Percentiles rank a stretch among this genome's conserved stretches.
Conservation (phyloP, 805 yeast genomes). For the Torulaspora franciscae region DNA sequence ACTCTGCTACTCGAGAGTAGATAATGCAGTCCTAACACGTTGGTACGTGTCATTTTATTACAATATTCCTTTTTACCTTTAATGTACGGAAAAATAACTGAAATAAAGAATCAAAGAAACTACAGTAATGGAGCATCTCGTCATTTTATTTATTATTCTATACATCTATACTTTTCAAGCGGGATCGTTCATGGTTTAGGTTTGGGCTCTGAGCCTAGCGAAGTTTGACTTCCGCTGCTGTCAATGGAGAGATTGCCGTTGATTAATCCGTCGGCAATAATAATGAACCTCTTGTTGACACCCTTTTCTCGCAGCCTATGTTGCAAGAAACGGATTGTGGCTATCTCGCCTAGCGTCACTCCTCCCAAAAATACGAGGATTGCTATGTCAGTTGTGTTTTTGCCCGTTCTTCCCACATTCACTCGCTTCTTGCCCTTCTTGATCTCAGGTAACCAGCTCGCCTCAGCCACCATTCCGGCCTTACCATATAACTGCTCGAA, state of each 20-base stretch:
- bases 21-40: background rate
- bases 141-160: slow-evolving; percentile 9
- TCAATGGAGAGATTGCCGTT: slow-evolving; percentile 11
- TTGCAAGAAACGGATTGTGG: slow-evolving; percentile 63
- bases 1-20: background rate
- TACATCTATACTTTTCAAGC: slow-evolving; percentile 4
- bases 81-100: slow-evolving; percentile 8
- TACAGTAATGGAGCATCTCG: slow-evolving; percentile 5
- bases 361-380: slow-evolving; percentile 75
- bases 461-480: slow-evolving; percentile 13
- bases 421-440: slow-evolving; percentile 15
- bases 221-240: background rate
- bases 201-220: background rate
- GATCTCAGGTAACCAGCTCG: slow-evolving; percentile 24
- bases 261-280: slow-evolving; percentile 46
- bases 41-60: slow-evolving; percentile 7
- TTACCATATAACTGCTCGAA: slow-evolving; percentile 29
- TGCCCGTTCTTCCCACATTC: slow-evolving; percentile 7
- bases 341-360: slow-evolving; percentile 75
- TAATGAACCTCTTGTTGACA: slow-evolving; percentile 38
- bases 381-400: slow-evolving; percentile 21
- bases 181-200: slow-evolving; percentile 2
- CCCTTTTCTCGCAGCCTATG: slow-evolving; percentile 37
- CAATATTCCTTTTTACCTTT: slow-evolving; percentile 9
- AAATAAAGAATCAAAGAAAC: slow-evolving; percentile 3